Base-by-base conservation (phyloP, 441 rosid genomes). In the Manihot esculenta region DNA sequence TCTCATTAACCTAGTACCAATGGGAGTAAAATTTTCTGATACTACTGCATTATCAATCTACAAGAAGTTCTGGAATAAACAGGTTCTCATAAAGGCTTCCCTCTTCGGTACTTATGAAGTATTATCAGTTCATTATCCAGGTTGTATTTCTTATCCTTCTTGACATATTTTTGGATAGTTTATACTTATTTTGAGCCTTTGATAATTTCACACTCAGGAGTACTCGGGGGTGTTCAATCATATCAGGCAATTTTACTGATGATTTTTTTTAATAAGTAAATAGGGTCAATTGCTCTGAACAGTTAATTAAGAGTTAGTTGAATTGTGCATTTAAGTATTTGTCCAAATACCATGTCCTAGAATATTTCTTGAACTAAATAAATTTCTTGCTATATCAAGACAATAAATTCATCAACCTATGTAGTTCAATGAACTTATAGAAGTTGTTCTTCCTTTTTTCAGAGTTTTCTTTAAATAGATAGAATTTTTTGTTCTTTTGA, bases 81-180 rank as follows among this genome's bases (percentile, higher is more conserved):
- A 81, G 60, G 74, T 88, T 63, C 69, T 13, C 54, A 72, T 88
- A 21, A 82, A 82, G 72, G 60, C 78, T 68, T 80, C 89, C 15
- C 73, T 78, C 45, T 88, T 89, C 35, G 91, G 96, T 60, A 69
- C 76, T 78, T 86, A 88, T 62, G 84, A 89, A 75, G 87, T 89
- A 12, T 21, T 80, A 57, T 84, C 82, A 42, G 88, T 89, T 51
- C 88, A 7, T 58, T 89, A 89, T 79, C 91, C 89, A 71, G 93
- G 94, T 87, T 64, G 65, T n/a, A 26, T 13, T 55, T 23, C 47
- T 48, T 26, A 62, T 64, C 75, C 42, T 73, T 51, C 49, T 53
- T 10, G 38, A 9, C 61, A 12, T 26, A 23, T 24, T 56, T 26
- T 41, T 1, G 20, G 33, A 67, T 38, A 41, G 35, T 66, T 54